A percentile compares a stretch with the other conserved stretches of the same genome.
These are phyloP conservation scores for Suillus bovinus DNA, from an alignment of 768 basidiomycete genomes.

Conservation along the genomic window DNA sequence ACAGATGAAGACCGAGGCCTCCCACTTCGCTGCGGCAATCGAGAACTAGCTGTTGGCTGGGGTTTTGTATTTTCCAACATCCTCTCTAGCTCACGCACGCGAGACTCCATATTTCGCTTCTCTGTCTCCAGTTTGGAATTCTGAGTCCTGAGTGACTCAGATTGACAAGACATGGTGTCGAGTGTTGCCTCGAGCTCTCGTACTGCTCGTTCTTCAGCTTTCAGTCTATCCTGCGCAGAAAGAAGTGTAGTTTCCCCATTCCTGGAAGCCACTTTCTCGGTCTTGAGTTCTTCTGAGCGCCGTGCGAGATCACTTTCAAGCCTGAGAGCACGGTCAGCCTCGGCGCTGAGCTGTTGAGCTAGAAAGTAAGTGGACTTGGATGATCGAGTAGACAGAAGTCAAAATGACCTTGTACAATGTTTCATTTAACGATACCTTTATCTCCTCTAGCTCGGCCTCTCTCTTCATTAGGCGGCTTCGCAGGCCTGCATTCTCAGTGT, in stretches of 20 bases:
- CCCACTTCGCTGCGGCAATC: slow-evolving; percentile 34
- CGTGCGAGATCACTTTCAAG: slow-evolving; percentile 53
- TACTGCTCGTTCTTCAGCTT: slow-evolving; percentile 47
- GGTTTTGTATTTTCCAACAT: slow-evolving; percentile 38
- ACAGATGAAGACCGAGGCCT: slow-evolving; percentile 62
- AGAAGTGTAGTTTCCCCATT: slow-evolving; percentile 53
- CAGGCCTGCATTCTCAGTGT: slow-evolving; percentile 37
- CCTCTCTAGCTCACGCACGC: slow-evolving; percentile 59
- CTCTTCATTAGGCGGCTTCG: slow-evolving; percentile 36
- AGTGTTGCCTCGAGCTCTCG: slow-evolving; percentile 59
- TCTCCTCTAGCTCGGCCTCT: slow-evolving; percentile 36
- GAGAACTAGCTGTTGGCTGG: slow-evolving; percentile 27
- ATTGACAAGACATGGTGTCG: slow-evolving; percentile 54
- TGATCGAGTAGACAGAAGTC: neutral
- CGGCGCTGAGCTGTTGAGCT: slow-evolving; percentile 48
- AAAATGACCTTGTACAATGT: slow-evolving; percentile 36
- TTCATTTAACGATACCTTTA: slow-evolving; percentile 36
- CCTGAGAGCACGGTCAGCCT: slow-evolving; percentile 54
- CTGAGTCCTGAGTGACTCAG: slow-evolving; percentile 44
- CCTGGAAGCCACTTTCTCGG: slow-evolving; percentile 50
- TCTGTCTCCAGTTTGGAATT: slow-evolving; percentile 55
- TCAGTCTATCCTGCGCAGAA: slow-evolving; percentile 50
- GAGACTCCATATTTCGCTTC: slow-evolving; percentile 54
- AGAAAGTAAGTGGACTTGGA: slow-evolving; percentile 12
- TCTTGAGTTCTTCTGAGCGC: slow-evolving; percentile 56